These are phyloP conservation scores for Penicillium sp. DNA, from an alignment of 2,329 filamentous ascomycete species.

Conservation along the genomic window DNA sequence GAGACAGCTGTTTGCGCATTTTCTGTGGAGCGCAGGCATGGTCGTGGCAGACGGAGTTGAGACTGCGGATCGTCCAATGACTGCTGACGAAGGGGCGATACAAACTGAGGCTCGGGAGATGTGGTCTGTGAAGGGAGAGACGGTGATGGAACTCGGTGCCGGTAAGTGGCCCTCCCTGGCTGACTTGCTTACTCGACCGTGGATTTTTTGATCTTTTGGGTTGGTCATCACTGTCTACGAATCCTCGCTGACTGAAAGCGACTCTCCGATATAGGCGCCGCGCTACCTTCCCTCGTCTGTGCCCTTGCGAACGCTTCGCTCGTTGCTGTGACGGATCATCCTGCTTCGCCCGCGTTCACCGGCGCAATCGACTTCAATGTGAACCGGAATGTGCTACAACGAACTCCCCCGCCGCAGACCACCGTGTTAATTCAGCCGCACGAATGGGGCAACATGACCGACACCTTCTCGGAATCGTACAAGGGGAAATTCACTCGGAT, in stretches of 20 bases:
- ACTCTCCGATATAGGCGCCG: constrained; percentile 28
- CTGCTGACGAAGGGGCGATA: constrained; percentile 10
- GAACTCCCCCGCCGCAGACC: constrained; percentile 1
- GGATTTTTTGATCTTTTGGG: neutral
- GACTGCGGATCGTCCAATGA: constrained; percentile 17
- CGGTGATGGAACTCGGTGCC: constrained; percentile 55
- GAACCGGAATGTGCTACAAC: constrained; percentile 37
- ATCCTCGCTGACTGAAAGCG: no score
- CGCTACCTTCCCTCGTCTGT: constrained; percentile 37
- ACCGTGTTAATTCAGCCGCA: constrained; percentile 45
- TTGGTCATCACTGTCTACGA: no score
- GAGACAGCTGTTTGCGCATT: constrained; percentile 52
- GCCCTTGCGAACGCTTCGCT: constrained; percentile 31
- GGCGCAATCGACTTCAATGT: constrained; percentile 45
- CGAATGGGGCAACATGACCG: constrained; percentile 46
- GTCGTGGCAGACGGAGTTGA: constrained; percentile 41
- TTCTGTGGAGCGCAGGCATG: constrained; percentile 52
- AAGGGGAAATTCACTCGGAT: constrained; percentile 47
- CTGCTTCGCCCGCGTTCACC: constrained; percentile 37
- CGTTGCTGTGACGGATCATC: constrained; percentile 49
- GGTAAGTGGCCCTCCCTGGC: constrained; percentile 41
- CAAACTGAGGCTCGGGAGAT: constrained; percentile 15
- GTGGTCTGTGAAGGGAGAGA: constrained; percentile 45
- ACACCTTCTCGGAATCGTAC: constrained; percentile 34
- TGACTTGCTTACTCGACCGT: neutral